Percentiles rank a stretch among this genome's conserved stretches.
These are phyloP conservation scores for Alternaria atra DNA, from an alignment of 2,329 filamentous ascomycete species.

Conservation along the genomic window DNA sequence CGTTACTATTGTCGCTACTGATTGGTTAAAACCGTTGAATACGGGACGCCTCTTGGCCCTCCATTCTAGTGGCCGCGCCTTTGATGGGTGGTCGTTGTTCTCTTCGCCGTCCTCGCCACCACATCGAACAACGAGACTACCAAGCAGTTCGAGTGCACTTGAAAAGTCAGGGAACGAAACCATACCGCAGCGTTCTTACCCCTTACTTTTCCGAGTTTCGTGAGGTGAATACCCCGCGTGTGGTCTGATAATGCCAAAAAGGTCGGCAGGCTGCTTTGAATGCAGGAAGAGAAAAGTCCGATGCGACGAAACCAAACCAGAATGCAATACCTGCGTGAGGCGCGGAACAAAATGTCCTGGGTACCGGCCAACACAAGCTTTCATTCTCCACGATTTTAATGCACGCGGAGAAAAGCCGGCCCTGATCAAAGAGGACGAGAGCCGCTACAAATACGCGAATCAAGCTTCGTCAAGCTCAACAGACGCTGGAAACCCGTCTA, in stretches of 20 bases:
- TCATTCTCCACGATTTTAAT: conserved; percentile 48
- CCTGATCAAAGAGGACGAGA: conserved; percentile 48
- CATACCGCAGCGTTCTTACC: neutral
- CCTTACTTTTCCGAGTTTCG: neutral
- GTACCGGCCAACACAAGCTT: conserved; percentile 47
- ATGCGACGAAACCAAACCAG: conserved; percentile 48
- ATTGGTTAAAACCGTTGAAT: conserved; percentile 18
- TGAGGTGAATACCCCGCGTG: conserved; percentile 16
- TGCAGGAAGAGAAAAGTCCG: conserved; percentile 51
- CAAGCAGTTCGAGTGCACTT: neutral
- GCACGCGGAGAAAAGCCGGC: conserved; percentile 38
- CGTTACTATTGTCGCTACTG: neutral
- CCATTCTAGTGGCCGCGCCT: conserved; percentile 11
- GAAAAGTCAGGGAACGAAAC: neutral
- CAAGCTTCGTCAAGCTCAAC: conserved; percentile 20
- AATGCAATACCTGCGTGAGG: conserved; percentile 47
- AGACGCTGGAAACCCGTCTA: conserved; percentile 8
- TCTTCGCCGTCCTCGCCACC: conserved; percentile 4
- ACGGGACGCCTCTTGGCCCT: conserved; percentile 21
- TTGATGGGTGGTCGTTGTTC: conserved; percentile 9
- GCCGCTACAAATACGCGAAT: conserved; percentile 44
- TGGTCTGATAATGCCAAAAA: conserved; percentile 45
- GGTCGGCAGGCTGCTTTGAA: conserved; percentile 49
- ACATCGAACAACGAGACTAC: conserved; percentile 8
- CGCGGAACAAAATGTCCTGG: conserved; percentile 49